phyloP scores from a whole-genome alignment of 2,329 filamentous ascomycete genomes.

The Venturia effusa region DNA sequence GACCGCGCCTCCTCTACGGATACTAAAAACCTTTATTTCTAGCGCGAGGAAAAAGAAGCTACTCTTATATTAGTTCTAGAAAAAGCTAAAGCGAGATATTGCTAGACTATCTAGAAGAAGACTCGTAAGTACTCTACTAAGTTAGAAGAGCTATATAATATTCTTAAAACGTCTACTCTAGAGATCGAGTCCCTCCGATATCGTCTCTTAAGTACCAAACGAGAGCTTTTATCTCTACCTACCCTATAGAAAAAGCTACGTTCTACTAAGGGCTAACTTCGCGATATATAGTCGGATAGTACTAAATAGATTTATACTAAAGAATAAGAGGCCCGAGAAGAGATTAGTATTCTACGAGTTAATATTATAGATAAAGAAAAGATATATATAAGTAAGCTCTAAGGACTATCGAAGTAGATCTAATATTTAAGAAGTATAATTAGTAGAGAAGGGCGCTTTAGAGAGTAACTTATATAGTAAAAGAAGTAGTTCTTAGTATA shows the following conservation, averaged over 20 bases:
- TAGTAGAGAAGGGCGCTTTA: conserved; percentile 68
- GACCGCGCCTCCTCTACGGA: background rate
- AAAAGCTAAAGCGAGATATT: background rate
- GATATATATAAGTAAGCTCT: conserved; percentile 63
- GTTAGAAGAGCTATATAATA: conserved; percentile 3
- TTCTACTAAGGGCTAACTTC: conserved; percentile 15
- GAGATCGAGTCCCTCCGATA: conserved; percentile 26
- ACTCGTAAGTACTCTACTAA: background rate
- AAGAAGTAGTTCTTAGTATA: conserved; percentile 75
- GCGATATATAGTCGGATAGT: conserved; percentile 13
- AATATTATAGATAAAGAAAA: conserved; percentile 55
- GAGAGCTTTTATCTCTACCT: background rate
- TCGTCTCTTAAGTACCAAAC: background rate
- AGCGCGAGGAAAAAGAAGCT: conserved; percentile 18
- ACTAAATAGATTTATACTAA: conserved; percentile 20
- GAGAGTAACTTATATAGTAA: conserved; percentile 70
- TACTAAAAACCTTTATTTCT: conserved; percentile 13
- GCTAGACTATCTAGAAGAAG: background rate
- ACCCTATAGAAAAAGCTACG: conserved; percentile 17
- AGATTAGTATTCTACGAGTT: conserved; percentile 20
- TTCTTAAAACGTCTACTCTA: conserved; percentile 41
- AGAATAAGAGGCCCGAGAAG: conserved; percentile 21
- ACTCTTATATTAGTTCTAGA: conserved; percentile 6
- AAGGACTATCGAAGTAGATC: conserved; percentile 79
- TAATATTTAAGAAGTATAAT: conserved; percentile 78